Evolutionary conservation across 225 moss, liverwort and hornwort genomes (phyloP), one percentile per base, ranked within the genome.

Genomic region (Sphagnum contortum): DNA sequence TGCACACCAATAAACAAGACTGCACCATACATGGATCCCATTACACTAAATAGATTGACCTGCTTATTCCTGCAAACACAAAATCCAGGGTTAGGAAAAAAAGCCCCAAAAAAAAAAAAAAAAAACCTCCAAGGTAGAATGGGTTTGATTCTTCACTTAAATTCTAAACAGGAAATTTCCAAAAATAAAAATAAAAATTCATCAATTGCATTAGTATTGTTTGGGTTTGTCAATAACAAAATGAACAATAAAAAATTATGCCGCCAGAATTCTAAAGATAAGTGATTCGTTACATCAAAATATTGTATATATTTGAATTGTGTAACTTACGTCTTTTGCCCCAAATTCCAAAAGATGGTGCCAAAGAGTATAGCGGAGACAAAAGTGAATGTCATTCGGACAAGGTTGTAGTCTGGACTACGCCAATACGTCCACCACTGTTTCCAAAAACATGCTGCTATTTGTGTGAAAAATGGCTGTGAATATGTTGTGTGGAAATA

Each of bases 371-470:
- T 68, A 70, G 84, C 84, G 69, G 80, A 75, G 60, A 71, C 66
- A 62, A 84, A 66, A 4, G 84, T 84, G 73, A 81, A 84, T 61
- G 78, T 75, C 66, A 68, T 80, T 9, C 84, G 84, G 52, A 81
- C 78, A 64, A 80, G 78, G 66, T 84, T 84, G 77, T 84, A 84
- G 49, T 84, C 84, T 3, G 84, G 84, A 44, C 80, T 73, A 45
- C 80, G 77, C 84, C 84, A 84, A 68, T 84, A 84, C 1, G 84
- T 84, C 44, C 75, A 57, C 55, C 77, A 77, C 6, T 75, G 75
- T 58, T 84, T 84, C 84, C 84, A 84, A 13, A 84, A 67, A 63
- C 84, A 84, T n/a, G 80, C 84, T 13, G 66, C 52, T 29, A 75
- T 64, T 67, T 84, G 84, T 44, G 73, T 80, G 68, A 72, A 71